Base-by-base conservation (phyloP, 2,329 filamentous ascomycete genomes). In the Diplodia intermedia region DNA sequence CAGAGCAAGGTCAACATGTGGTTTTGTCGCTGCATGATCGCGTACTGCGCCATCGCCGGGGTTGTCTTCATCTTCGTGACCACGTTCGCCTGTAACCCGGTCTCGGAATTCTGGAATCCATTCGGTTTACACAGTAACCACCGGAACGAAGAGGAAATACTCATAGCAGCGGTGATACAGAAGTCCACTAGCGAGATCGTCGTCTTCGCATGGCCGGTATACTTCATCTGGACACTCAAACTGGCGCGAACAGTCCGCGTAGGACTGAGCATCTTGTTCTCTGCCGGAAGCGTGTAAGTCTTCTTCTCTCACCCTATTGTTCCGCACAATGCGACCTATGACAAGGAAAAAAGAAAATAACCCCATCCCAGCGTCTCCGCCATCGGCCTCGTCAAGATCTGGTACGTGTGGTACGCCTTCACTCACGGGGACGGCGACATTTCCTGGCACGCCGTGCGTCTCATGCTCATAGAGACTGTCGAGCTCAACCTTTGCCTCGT, bases 221-320 rank as follows among this genome's bases (percentile, higher is more conserved):
- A 71, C 40, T 72, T 75, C 40, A 72, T 78, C 14, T 68, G 72
- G 23, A 70, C 65, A 1, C 69, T 78, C 8, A 71, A 71, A 20
- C 69, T 76, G 4, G 75, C 76, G 6, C 43, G 69, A 6, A 69
- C 71, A 9, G 73, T 76, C 65, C 71, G 75, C 1, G 36, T 76
- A 1, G 75, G 72, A 1, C 63, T 78, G 18, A 73, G 71, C 1
- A 70, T 69, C 52, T 74, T 76, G 71, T 78, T 78, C 68, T 73
- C 72, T 12, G 65, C 74, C 1, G 75, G 76, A 36, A 71, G 77
- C 53, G 76, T 81, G 80, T 82, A 69, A 69, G 68, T 66, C 38
- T 38, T 31, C 36, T 31, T 20, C 1, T 52, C 67, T 77, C 20
- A 74, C 73, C 9, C 74, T 75, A 9, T 62, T 73, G 20, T 68